These are phyloP conservation scores for Cystobasidium slooffiae DNA, from an alignment of 1,284 basidiomycete species.

Conservation along the genomic window DNA sequence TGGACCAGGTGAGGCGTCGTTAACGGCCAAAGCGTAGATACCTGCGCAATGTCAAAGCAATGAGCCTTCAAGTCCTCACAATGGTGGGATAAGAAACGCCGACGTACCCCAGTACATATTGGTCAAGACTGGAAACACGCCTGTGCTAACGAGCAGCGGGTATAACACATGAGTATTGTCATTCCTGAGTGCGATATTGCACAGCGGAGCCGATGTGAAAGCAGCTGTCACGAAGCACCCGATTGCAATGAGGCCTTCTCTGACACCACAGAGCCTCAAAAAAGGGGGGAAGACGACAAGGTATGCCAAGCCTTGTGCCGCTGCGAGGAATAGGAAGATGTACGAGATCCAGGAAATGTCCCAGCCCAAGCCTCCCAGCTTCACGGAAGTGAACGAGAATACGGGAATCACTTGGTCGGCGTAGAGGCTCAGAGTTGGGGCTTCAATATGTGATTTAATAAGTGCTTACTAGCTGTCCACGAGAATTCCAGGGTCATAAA, in stretches of 20 bases:
- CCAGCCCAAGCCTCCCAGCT: not conserved
- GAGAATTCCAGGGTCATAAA: not conserved
- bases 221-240: not conserved
- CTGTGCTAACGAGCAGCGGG: not conserved
- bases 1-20: constrained; percentile 6
- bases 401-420: constrained; percentile 19
- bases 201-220: not conserved
- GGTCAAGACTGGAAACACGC: not conserved
- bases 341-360: not conserved
- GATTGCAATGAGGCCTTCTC: not conserved
- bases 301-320: too few species aligned
- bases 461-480: not conserved
- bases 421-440: too few species aligned
- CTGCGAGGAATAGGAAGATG: too few species aligned
- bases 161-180: too few species aligned
- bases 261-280: not conserved
- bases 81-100: too few species aligned
- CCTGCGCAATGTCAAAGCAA: too few species aligned
- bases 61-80: too few species aligned
- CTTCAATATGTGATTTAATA: too few species aligned
- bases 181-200: too few species aligned
- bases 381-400: not conserved
- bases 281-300: not conserved
- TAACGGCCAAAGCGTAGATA: not conserved
- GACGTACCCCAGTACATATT: not conserved